A percentile compares a stretch with the other conserved stretches of the same genome.
Conservation (phyloP, 2,329 filamentous ascomycete genomes). For the Corinectria fuckeliana region DNA sequence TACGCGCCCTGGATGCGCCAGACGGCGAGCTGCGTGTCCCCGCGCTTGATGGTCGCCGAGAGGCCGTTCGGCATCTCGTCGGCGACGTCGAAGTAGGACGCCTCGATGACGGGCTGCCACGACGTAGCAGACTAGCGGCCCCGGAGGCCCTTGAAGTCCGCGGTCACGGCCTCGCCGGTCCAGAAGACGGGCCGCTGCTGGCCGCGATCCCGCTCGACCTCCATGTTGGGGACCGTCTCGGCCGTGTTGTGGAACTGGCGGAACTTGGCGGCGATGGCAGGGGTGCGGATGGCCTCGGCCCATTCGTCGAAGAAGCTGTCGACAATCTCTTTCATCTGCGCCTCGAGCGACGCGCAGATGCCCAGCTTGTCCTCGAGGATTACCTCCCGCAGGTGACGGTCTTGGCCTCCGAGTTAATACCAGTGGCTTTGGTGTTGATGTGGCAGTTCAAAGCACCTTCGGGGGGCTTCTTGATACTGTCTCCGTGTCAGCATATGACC, state of each 20-base stretch:
- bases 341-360: constrained; percentile 82
- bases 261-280: constrained; percentile 73
- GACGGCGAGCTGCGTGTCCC: constrained; percentile 86
- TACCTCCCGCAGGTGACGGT: constrained; percentile 75
- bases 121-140: constrained; percentile 65
- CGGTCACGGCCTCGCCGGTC: constrained; percentile 69
- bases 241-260: constrained; percentile 83
- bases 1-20: constrained; percentile 83
- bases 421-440: constrained; percentile 73
- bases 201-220: constrained; percentile 73
- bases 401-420: constrained; percentile 69
- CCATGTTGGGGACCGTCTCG: constrained; percentile 73
- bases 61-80: constrained; percentile 73
- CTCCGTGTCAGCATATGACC: constrained; percentile 10
- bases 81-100: constrained; percentile 69
- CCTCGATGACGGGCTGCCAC: constrained; percentile 82
- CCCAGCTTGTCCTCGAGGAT: constrained; percentile 86
- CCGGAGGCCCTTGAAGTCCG: constrained; percentile 74
- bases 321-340: constrained; percentile 86
- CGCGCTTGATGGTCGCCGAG: constrained; percentile 79
- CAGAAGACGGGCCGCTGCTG: constrained; percentile 80
- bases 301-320: constrained; percentile 90
- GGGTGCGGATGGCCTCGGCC: constrained; percentile 79
- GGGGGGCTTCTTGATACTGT: constrained; percentile 70
- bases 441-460: constrained; percentile 76